phyloP scores from a whole-genome alignment of 2,329 filamentous ascomycete species.

The Microcyclosporella mali region DNA sequence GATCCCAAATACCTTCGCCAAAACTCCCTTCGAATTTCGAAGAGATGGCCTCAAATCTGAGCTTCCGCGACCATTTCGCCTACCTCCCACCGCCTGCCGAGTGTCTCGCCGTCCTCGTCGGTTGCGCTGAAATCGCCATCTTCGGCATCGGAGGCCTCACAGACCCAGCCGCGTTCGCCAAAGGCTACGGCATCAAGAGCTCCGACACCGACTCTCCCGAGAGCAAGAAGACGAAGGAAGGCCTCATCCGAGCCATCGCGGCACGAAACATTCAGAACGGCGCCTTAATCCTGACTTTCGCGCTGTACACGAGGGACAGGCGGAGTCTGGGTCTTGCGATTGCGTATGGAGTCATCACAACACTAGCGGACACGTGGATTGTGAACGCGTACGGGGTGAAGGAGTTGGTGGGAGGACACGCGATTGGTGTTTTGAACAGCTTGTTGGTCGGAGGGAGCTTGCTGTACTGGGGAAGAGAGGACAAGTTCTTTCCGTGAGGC shows the following conservation, averaged over 20 bases:
- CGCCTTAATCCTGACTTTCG: slow-evolving; percentile 27
- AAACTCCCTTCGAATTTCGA: background rate
- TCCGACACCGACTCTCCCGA: slow-evolving; percentile 1
- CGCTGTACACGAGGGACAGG: slow-evolving; percentile 27
- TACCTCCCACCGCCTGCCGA: slow-evolving; percentile 31
- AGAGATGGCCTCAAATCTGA: slow-evolving; percentile 15
- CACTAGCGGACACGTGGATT: slow-evolving; percentile 27
- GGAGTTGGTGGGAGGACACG: slow-evolving; percentile 25
- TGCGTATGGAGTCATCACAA: slow-evolving; percentile 23
- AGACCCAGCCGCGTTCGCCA: slow-evolving; percentile 28
- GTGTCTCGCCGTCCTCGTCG: slow-evolving; percentile 32
- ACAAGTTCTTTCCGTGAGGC: slow-evolving; percentile 14
- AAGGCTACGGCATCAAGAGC: slow-evolving; percentile 28
- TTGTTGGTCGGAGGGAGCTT: slow-evolving; percentile 24
- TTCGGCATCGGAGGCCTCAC: slow-evolving; percentile 32
- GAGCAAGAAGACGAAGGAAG: slow-evolving; percentile 18
- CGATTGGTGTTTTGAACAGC: slow-evolving; percentile 26
- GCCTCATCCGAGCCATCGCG: slow-evolving; percentile 25
- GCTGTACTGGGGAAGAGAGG: slow-evolving; percentile 26
- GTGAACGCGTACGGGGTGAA: slow-evolving; percentile 26
- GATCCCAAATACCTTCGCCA: background rate
- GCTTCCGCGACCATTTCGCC: slow-evolving; percentile 15
- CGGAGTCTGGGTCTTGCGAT: slow-evolving; percentile 27
- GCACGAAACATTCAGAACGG: slow-evolving; percentile 30
- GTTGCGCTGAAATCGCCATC: slow-evolving; percentile 28